Conservation (phyloP, 164 flowering plant genomes). For the Stephania japonica region DNA sequence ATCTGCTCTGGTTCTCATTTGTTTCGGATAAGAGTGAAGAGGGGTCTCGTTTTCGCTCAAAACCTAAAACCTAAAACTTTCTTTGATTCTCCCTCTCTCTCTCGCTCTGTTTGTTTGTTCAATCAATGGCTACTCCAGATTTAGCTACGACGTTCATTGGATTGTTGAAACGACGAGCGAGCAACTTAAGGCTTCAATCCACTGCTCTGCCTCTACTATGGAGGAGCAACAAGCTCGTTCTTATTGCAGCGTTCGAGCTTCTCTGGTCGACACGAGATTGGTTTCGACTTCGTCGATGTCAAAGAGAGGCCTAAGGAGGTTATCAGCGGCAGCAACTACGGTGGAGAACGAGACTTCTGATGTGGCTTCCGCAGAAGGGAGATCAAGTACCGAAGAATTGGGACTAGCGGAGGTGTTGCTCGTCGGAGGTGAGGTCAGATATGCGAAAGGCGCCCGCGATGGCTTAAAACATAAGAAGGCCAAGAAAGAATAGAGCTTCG, state of each 20-base stretch:
- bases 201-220: constrained; percentile 23
- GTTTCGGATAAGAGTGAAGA: neutral
- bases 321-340: constrained; percentile 35
- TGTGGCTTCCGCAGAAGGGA: constrained; percentile 32
- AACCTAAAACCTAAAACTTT: constrained; percentile 5
- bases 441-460: too few species aligned
- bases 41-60: neutral
- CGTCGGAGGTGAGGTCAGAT: too few species aligned
- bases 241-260: constrained; percentile 8
- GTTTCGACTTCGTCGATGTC: neutral
- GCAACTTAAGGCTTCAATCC: constrained; percentile 11
- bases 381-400: too few species aligned
- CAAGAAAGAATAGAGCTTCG: too few species aligned
- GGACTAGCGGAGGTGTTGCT: too few species aligned
- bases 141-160: constrained; percentile 37
- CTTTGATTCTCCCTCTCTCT: neutral
- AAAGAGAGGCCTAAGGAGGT: constrained; percentile 19
- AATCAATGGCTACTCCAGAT: constrained; percentile 36
- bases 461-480: too few species aligned
- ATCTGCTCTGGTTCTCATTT: neutral
- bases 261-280: constrained; percentile 10
- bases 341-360: constrained; percentile 40
- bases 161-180: constrained; percentile 27
- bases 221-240: constrained; percentile 10
- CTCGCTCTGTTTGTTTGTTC: neutral